phyloP scores from a whole-genome alignment of 805 yeast genomes.

The Lipomyces sp. region DNA sequence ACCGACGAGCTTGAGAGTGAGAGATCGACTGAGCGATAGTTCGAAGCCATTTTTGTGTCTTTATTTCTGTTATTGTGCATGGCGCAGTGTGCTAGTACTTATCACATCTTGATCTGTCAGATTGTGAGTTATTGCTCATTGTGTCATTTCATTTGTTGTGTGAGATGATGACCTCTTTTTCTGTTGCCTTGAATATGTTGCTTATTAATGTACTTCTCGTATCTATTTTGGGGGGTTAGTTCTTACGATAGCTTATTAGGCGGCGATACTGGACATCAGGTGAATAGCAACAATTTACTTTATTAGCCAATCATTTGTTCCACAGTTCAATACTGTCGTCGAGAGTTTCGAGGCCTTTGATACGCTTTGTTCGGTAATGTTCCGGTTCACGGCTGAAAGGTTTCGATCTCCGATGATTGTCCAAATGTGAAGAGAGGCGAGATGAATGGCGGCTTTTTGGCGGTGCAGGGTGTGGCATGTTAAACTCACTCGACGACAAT shows the following conservation, averaged over 20 bases:
- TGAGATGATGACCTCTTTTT: not conserved
- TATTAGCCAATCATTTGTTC: slow-evolving; percentile 4
- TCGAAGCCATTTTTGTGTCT: not conserved
- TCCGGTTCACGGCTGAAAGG: slow-evolving; percentile 1
- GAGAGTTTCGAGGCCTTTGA: not conserved
- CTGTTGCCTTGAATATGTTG: slow-evolving; percentile 8
- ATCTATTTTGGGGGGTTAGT: slow-evolving; percentile 18
- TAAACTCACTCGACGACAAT: slow-evolving; percentile 1
- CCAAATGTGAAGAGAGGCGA: slow-evolving; percentile 12
- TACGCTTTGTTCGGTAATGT: not conserved
- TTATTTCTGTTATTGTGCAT: slow-evolving; percentile 8
- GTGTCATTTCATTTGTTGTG: not conserved
- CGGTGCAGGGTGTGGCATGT: not conserved
- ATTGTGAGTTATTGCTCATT: not conserved
- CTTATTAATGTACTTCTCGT: slow-evolving; percentile 4
- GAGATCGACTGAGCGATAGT: not conserved
- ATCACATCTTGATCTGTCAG: not conserved
- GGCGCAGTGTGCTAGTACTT: slow-evolving; percentile 7
- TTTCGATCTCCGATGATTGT: slow-evolving; percentile 6
- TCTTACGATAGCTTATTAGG: slow-evolving; percentile 34
- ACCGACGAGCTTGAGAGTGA: not conserved
- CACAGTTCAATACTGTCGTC: slow-evolving; percentile 8
- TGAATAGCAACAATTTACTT: slow-evolving; percentile 20
- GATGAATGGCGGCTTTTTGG: not conserved
- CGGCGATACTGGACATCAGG: slow-evolving; percentile 41